phyloP scores from a whole-genome alignment of 139 green algal genomes.

The Pycnococcus provasolii region DNA sequence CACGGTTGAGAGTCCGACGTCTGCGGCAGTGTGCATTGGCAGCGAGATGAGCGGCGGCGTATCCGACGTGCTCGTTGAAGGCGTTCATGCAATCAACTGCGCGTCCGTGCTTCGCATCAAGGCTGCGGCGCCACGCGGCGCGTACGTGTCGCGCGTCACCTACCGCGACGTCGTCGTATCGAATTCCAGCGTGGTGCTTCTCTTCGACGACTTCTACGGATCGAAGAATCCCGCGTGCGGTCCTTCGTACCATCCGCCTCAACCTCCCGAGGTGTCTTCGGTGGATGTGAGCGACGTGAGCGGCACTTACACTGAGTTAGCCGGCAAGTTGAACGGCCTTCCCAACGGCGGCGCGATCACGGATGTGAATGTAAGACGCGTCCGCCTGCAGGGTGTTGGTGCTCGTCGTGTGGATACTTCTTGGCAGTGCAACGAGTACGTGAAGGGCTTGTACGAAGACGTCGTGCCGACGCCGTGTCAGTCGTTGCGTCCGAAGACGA shows the following conservation, averaged over 20 bases:
- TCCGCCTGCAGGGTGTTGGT: too few species aligned
- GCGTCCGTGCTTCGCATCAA: slow-evolving; percentile 14
- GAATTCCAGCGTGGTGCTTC: slow-evolving; percentile 4
- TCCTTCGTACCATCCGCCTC: background rate
- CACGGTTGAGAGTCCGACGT: background rate
- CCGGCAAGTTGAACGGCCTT: too few species aligned
- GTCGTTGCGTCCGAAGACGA: too few species aligned
- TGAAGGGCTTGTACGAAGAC: too few species aligned
- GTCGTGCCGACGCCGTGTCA: too few species aligned
- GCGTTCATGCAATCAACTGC: background rate
- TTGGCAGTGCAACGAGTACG: too few species aligned
- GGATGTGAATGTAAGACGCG: too few species aligned
- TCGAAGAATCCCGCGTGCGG: background rate
- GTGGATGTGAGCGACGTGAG: too few species aligned
- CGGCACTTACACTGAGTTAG: too few species aligned
- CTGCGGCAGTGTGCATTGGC: background rate
- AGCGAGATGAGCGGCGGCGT: slow-evolving; percentile 30
- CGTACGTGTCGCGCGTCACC: slow-evolving; percentile 18
- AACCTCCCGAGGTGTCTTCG: background rate
- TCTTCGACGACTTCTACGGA: background rate
- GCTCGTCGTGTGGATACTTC: too few species aligned
- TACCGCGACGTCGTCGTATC: slow-evolving; percentile 7
- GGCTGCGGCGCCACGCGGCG: slow-evolving; percentile 5
- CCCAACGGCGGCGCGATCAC: too few species aligned
- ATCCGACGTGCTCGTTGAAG: background rate